Evolutionary conservation across 2,329 filamentous ascomycete species (phyloP), one percentile per base, ranked within the genome.

Genomic region (Talaromyces sp.): DNA sequence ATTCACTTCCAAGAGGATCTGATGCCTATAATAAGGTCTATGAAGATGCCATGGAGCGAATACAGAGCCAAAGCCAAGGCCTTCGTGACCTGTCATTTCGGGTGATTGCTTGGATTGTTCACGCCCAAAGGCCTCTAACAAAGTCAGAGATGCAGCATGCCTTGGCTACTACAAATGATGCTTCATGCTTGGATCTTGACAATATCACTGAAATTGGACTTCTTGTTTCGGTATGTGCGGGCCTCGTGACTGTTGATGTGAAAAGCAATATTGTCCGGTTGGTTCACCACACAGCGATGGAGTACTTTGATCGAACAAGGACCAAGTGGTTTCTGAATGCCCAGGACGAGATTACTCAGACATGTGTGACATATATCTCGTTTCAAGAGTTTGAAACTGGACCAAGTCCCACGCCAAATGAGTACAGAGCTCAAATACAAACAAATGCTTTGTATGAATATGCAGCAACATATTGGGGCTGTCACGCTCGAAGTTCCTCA

Each of bases 231-330:
- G 70, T 73, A 1, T 83, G 80, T 64, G 76, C 74, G 37, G 81
- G 81, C 0, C 61, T 84, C 10, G 76, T 83, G 2, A 77, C 74
- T 0, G 45, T 81, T 2, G 79, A 83, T 41, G 64, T 77, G 52
- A 67, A 78, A 50, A 82, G 73, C 57, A 57, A 71, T 19, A 71
- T 77, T 31, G 70, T 83, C 11, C 74, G 79, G 3, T 67, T 83
- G 0, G 78, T 82, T 3, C 81, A 84, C 66, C 80, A 81, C 62
- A 83, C 82, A 0, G 73, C 80, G 1, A 77, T 82, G 50, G 75
- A 82, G 45, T 84, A 81, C 67, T 76, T 84, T 48, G 72, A 78
- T 19, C 57, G 65, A 13, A 76, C 67, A 0, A 54, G 64, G 11
- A 41, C 8, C 0, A 24, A 54, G 4, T 78, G 74, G 71, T 76